Evolutionary conservation across 352 stramenopile species (phyloP).

Genomic region (Peronospora farinosa): DNA sequence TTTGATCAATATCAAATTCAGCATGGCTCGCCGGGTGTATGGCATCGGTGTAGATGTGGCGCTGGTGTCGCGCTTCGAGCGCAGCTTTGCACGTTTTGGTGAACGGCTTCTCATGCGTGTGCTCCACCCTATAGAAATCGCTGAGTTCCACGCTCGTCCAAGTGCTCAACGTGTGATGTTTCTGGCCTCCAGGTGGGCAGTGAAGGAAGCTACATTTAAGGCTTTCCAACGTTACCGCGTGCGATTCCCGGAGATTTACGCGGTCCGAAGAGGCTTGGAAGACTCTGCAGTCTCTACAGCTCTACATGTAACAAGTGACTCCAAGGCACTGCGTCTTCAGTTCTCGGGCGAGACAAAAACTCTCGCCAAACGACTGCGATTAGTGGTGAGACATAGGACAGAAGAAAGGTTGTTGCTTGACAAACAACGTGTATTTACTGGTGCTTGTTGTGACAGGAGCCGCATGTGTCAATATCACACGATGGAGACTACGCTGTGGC

Average conservation of each 20-base stretch:
- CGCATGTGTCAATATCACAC: constrained; percentile 72
- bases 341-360: constrained; percentile 54
- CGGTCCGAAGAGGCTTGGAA: constrained; percentile 13
- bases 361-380: constrained; percentile 43
- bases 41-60: constrained; percentile 75
- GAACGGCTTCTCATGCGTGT: constrained; percentile 54
- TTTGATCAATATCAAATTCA: neutral
- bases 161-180: constrained; percentile 37
- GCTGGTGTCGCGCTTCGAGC: constrained; percentile 47
- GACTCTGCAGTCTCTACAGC: constrained; percentile 15
- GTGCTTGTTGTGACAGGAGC: constrained; percentile 26
- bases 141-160: constrained; percentile 45
- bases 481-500: constrained; percentile 79
- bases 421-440: constrained; percentile 1
- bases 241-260: constrained; percentile 66
- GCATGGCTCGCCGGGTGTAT: constrained; percentile 33
- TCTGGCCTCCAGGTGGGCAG: constrained; percentile 74
- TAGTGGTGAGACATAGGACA: constrained; percentile 33
- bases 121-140: constrained; percentile 62
- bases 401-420: neutral
- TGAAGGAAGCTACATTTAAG: constrained; percentile 82
- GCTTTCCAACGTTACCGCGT: constrained; percentile 76
- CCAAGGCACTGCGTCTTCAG: constrained; percentile 40
- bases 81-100: constrained; percentile 47
- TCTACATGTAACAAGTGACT: constrained; percentile 26